These are phyloP conservation scores for Microdochium trichocladiopsis DNA, from an alignment of 2,329 filamentous ascomycete species.

Conservation along the genomic window DNA sequence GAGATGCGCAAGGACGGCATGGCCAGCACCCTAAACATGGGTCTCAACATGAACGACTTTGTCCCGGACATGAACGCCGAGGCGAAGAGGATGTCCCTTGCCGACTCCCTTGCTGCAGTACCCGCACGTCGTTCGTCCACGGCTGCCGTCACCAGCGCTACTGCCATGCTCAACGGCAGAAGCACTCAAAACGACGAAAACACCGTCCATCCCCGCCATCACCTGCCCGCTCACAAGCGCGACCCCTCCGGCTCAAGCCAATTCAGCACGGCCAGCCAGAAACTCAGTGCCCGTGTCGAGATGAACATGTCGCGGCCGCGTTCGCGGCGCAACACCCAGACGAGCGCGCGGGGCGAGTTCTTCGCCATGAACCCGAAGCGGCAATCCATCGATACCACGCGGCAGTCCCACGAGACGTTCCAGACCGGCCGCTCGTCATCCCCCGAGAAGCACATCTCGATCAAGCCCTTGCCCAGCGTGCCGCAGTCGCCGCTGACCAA, in stretches of 20 bases:
- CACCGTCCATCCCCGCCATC: neutral
- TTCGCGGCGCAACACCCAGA: neutral
- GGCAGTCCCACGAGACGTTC: neutral
- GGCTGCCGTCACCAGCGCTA: neutral
- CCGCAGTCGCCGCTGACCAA: neutral
- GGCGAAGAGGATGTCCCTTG: neutral
- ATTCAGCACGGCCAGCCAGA: neutral
- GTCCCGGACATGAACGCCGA: neutral
- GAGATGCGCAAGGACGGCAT: conserved; percentile 9
- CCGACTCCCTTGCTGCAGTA: neutral
- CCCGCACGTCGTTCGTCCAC: neutral
- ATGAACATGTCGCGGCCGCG: neutral
- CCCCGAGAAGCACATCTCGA: neutral
- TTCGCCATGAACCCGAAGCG: neutral
- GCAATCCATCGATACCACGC: neutral
- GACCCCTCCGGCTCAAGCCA: neutral
- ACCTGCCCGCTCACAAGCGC: neutral
- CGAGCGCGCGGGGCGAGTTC: neutral
- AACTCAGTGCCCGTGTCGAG: neutral
- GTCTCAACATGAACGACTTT: neutral
- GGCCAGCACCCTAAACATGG: neutral
- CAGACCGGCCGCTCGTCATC: neutral
- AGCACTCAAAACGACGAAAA: neutral
- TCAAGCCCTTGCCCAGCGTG: neutral
- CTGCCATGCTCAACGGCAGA: too few species aligned